Evolutionary conservation across 345 rosid species (phyloP).

Genomic region (Isatis tinctoria): DNA sequence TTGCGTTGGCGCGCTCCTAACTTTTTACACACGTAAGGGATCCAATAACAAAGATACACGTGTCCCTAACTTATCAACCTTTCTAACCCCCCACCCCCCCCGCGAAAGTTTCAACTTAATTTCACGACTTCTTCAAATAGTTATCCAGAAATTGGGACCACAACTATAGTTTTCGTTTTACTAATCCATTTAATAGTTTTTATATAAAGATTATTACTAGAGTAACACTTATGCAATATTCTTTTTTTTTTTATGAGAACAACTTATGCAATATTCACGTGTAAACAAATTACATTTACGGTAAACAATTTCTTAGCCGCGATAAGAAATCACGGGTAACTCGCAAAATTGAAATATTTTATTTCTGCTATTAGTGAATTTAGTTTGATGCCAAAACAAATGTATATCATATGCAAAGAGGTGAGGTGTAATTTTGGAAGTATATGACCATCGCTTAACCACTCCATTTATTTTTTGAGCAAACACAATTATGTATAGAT

Average conservation of each 20-base stretch:
- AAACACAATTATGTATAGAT: not conserved
- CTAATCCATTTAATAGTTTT: no score
- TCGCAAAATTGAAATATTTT: not conserved
- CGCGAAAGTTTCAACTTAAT: not conserved
- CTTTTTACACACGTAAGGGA: constrained; percentile 4
- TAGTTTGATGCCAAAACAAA: constrained; percentile 8
- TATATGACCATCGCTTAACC: constrained; percentile 15
- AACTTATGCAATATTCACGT: not conserved
- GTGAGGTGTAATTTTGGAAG: constrained; percentile 15
- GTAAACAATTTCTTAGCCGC: no score
- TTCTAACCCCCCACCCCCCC: not conserved
- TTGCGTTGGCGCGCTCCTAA: constrained; percentile 7
- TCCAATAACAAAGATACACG: constrained; percentile 16
- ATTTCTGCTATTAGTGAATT: not conserved
- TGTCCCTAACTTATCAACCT: not conserved
- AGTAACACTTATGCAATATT: not conserved
- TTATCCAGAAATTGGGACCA: no score
- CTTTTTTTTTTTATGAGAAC: no score
- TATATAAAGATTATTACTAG: no score
- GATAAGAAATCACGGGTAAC: no score
- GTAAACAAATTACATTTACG: not conserved
- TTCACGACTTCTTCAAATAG: not conserved
- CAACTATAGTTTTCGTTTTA: no score
- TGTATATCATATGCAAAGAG: constrained; percentile 6
- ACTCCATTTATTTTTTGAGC: not conserved